phyloP scores from a whole-genome alignment of 129 eudicot species.

The Artemisia tridentata region DNA sequence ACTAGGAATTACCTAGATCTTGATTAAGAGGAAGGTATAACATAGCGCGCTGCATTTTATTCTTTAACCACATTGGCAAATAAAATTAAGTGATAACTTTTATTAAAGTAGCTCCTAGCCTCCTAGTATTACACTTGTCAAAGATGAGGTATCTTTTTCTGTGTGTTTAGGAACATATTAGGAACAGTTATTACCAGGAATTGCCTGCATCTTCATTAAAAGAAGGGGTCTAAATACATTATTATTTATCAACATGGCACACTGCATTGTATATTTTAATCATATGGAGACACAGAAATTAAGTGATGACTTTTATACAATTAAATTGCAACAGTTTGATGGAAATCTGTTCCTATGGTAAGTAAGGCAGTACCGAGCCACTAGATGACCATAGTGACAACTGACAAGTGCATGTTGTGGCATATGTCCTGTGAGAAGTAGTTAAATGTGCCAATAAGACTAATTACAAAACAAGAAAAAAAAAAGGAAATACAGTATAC shows the following conservation, averaged over 20 bases:
- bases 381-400: constrained; percentile 5
- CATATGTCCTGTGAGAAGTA: constrained; percentile 17
- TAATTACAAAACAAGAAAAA: not conserved
- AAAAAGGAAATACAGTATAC: not conserved
- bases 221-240: not conserved
- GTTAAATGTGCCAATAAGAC: not conserved
- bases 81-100: too few relatives aligned
- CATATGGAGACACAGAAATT: not conserved
- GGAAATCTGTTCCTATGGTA: not conserved
- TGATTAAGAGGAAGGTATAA: not conserved
- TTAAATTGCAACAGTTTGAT: not conserved
- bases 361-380: constrained; percentile 18
- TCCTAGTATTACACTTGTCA: too few relatives aligned
- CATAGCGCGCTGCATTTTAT: not conserved
- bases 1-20: not conserved
- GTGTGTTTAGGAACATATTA: not conserved
- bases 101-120: too few relatives aligned
- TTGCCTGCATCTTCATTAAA: not conserved
- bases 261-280: constrained; percentile 2
- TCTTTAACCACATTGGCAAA: not conserved
- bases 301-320: constrained; percentile 7
- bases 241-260: constrained; percentile 13
- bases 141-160: too few relatives aligned
- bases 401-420: not conserved
- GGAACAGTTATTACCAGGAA: too few relatives aligned